phyloP scores from a whole-genome alignment of 2,329 filamentous ascomycete genomes.

The Malbranchea cinnamomea region DNA sequence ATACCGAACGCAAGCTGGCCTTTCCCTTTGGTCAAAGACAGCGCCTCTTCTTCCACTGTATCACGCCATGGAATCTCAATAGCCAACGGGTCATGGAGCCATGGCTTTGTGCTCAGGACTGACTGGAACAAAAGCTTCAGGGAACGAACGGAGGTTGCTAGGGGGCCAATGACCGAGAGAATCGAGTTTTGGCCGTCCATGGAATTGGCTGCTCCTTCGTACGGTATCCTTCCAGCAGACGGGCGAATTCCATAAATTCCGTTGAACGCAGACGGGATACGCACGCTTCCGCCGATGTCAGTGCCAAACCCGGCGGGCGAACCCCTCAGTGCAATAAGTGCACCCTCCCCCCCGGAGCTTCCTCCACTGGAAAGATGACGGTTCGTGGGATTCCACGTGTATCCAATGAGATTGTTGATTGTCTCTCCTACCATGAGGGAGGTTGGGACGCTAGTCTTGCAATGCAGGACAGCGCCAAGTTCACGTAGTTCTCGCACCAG shows the following conservation, averaged over 20 bases:
- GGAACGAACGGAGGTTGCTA: slow-evolving; percentile 41
- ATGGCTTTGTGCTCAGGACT: slow-evolving; percentile 44
- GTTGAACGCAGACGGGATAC: slow-evolving; percentile 46
- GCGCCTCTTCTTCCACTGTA: slow-evolving; percentile 23
- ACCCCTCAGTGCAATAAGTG: slow-evolving; percentile 39
- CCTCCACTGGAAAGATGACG: slow-evolving; percentile 39
- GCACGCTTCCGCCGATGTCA: slow-evolving; percentile 37
- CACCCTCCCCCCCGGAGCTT: slow-evolving; percentile 44
- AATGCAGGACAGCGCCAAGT: slow-evolving; percentile 41
- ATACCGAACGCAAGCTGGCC: slow-evolving; percentile 40
- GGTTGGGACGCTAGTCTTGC: slow-evolving; percentile 35
- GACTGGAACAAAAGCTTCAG: slow-evolving; percentile 42
- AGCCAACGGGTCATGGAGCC: slow-evolving; percentile 51
- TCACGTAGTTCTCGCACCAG: slow-evolving; percentile 40
- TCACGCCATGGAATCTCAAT: slow-evolving; percentile 51
- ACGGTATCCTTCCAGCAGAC: slow-evolving; percentile 37
- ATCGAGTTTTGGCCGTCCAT: slow-evolving; percentile 51
- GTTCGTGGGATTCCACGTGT: slow-evolving; percentile 43
- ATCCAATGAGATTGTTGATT: slow-evolving; percentile 45
- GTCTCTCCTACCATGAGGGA: slow-evolving; percentile 34
- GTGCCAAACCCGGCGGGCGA: slow-evolving; percentile 43
- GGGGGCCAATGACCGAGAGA: slow-evolving; percentile 47
- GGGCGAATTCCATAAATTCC: slow-evolving; percentile 43
- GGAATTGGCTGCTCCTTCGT: slow-evolving; percentile 45
- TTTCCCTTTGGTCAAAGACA: slow-evolving; percentile 16